Evolutionary conservation across 2,329 filamentous ascomycete genomes (phyloP), one percentile per base, ranked within the genome.

Genomic region (Orbilia oligospora): DNA sequence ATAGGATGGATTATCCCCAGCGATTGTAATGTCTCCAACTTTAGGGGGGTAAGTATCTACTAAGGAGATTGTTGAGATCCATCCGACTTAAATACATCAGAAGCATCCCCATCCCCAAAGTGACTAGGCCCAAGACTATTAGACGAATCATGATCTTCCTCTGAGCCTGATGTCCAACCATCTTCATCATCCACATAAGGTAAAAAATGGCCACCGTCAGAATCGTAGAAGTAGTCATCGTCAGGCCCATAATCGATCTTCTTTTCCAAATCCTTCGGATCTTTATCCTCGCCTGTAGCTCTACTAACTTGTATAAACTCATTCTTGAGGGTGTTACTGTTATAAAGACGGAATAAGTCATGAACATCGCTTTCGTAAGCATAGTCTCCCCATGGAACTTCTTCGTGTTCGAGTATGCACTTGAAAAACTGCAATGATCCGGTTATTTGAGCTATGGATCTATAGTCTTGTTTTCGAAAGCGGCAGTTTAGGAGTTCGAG

Each of bases 401-500:
- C 56, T 12, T 61, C 56, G 10, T 61, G 5, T 27, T 61, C 56
- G 56, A 61, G 56, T 12, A 61, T 44, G 12, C 56, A 61, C 18
- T 9, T 61, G 56, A 61, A 61, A 1, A 36, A 44, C 14, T n/a
- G 9, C n/a, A 61, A 20, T 0, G 33, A 71, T 5, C 69, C 58
- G 1, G 69, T 65, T 8, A 71, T 27, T 16, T 64, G 20, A 5
- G 69, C 58, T 16, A 65, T 53, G 2, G 33, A n/a, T 20, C 41
- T 41, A 18, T 64, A 65, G 12, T 71, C 69, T 14, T 9, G 20
- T 16, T 33, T 18, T 3, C 20, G 46, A n/a, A 71, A 38, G 2
- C 30, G 24, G 9, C 55, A 71, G 33, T 65, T 44, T 1, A 65
- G 20, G 22, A 71, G 69, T 16, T 56, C 58, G 1, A 71, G 48